Evolutionary conservation across 1,139 yeast species (phyloP), one percentile per base, ranked within the genome.

Genomic region (Spathaspora sp.): DNA sequence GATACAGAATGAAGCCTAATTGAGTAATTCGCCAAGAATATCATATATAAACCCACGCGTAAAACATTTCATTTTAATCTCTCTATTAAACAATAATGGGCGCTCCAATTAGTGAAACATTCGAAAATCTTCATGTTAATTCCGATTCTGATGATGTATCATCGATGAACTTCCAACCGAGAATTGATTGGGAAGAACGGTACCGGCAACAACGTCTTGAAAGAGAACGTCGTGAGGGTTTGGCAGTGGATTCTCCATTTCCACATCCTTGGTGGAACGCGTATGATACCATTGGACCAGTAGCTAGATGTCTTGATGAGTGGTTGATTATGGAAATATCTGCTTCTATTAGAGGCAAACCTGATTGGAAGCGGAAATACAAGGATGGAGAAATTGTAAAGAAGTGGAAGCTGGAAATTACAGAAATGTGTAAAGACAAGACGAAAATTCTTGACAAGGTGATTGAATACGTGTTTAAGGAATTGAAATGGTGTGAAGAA

Each of bases 351-450:
- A 56, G 72, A 26, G 47, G 46, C 9, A 71, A 69, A 47, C 65
- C 66, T 1, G 54, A 65, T 15, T 71, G 76, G 76, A 54, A 60
- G 46, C 17, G 43, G 3, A 71, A 71, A 47, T 66, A 59, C 46
- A 62, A 61, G 38, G 57, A 67, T 43, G 47, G 53, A 1, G 56
- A 42, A 1, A 67, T 71, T 42, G 50, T 52, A 10, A 50, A 41
- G 3, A 70, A 68, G 50, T 71, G 76, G 76, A 57, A 51, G 44
- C 34, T 43, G 1, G 76, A 71, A 50, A 49, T 67, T 11, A 45
- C 39, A 24, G 48, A 42, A 0, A 65, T 60, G 42, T 48, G 55
- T 39, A 34, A 39, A 0, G 55, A 50, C 25, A 50, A 48, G 17
- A 53, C 60, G 2, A 46, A 41, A 11, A 38, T 48, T 27, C 38